Evolutionary conservation across 257 asterid genomes (phyloP).

Genomic region (Anisodus acutangulus): DNA sequence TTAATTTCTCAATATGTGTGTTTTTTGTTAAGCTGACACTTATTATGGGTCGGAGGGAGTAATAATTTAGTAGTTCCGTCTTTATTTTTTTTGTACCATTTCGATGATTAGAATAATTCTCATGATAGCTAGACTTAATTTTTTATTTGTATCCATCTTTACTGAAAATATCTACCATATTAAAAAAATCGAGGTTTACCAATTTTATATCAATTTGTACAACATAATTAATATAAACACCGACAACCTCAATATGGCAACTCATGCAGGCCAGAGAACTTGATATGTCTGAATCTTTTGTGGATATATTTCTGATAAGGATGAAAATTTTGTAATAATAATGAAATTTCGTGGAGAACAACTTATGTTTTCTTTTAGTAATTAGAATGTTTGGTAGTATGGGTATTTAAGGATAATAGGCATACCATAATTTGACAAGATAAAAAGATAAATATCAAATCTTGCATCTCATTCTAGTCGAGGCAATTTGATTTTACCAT

Average conservation of each 20-base stretch:
- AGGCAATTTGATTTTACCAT: not conserved
- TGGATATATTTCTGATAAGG: not conserved
- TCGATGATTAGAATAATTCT: conserved; percentile 3
- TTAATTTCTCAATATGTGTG: no score
- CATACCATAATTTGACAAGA: not conserved
- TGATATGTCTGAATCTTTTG: conserved; percentile 26
- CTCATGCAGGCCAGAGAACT: not conserved
- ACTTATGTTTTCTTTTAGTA: not conserved
- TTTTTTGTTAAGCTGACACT: no score
- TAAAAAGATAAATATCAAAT: conserved; percentile 17
- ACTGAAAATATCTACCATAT: not conserved
- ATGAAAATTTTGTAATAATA: not conserved
- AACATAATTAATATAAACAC: conserved; percentile 7
- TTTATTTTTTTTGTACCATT: not conserved
- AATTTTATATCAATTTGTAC: conserved; percentile 14
- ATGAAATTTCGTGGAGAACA: not conserved
- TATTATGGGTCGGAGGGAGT: no score
- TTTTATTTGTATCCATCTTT: not conserved
- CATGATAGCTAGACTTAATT: not conserved
- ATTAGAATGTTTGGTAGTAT: conserved; percentile 13
- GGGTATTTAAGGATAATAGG: not conserved
- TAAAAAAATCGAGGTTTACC: not conserved
- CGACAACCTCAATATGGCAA: not conserved
- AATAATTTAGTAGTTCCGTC: not conserved
- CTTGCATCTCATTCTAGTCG: not conserved